A percentile compares a stretch with the other conserved stretches of the same genome.
These are phyloP conservation scores for Scedosporium apiospermum DNA, from an alignment of 2,329 filamentous ascomycete species.

Conservation along the genomic window DNA sequence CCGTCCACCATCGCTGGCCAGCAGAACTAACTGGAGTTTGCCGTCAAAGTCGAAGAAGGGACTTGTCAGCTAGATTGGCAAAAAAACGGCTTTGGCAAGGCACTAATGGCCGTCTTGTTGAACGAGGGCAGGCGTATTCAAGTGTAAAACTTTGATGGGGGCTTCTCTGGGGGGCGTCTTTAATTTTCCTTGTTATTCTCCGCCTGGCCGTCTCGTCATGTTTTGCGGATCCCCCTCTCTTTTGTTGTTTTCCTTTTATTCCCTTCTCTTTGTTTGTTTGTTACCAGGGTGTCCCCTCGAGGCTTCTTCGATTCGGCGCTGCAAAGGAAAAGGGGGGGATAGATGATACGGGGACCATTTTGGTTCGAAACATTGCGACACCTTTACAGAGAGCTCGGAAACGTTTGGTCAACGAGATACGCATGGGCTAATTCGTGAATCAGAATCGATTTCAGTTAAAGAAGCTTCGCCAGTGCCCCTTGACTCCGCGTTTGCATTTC, in stretches of 20 bases:
- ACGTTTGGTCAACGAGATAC: background rate
- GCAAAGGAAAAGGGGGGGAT: background rate
- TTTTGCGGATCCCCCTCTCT: background rate
- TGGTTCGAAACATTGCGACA: background rate
- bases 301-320: background rate
- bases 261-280: background rate
- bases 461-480: no score
- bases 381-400: background rate
- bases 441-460: no score
- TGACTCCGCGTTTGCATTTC: no score
- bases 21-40: background rate
- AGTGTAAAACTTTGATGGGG: background rate
- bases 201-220: background rate
- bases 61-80: constrained; percentile 21
- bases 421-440: background rate
- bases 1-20: background rate
- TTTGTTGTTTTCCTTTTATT: constrained; percentile 1
- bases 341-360: background rate
- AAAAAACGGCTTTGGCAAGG: background rate
- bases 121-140: background rate
- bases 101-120: background rate
- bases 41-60: constrained; percentile 28
- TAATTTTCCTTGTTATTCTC: background rate
- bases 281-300: background rate
- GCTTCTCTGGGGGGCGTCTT: background rate